These are phyloP conservation scores for Sinapis alba DNA, from an alignment of 441 rosid species.

Conservation along the genomic window DNA sequence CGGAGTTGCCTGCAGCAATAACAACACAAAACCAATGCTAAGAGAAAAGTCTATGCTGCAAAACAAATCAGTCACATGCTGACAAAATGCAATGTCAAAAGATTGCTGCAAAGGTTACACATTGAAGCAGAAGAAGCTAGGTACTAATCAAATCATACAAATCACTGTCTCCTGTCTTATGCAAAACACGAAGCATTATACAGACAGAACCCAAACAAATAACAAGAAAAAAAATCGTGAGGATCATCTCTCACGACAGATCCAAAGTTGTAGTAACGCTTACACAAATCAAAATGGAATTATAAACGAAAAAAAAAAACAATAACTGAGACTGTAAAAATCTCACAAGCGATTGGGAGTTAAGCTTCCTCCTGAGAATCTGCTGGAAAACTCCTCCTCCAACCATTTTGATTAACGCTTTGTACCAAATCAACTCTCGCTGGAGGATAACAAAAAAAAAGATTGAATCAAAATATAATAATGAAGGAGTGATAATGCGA, in stretches of 20 bases:
- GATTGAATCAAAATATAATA: not conserved
- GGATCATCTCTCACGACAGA: not conserved
- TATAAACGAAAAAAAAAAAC: not conserved
- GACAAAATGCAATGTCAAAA: not conserved
- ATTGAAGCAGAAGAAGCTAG: not conserved
- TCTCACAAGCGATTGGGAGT: conserved; percentile 66
- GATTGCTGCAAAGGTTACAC: not conserved
- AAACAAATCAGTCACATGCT: not conserved
- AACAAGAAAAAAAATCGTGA: not conserved
- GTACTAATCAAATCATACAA: conserved; percentile 4
- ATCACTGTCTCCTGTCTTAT: not conserved
- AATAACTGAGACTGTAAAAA: not conserved
- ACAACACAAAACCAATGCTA: conserved; percentile 4
- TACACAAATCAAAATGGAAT: not conserved
- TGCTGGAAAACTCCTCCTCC: conserved; percentile 92
- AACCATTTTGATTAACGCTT: conserved; percentile 61
- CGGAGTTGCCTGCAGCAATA: conserved; percentile 63
- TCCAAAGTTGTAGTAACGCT: conserved; percentile 15
- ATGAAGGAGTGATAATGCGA: not conserved
- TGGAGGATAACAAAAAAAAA: conserved; percentile 26
- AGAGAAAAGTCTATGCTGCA: not conserved
- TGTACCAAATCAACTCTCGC: conserved; percentile 41
- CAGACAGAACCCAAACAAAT: not conserved
- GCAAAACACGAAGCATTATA: not conserved
- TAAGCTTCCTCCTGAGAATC: conserved; percentile 85